Evolutionary conservation across 768 basidiomycete genomes (phyloP), one percentile per base, ranked within the genome.

Genomic region (Omphalotus guepiniiformis): DNA sequence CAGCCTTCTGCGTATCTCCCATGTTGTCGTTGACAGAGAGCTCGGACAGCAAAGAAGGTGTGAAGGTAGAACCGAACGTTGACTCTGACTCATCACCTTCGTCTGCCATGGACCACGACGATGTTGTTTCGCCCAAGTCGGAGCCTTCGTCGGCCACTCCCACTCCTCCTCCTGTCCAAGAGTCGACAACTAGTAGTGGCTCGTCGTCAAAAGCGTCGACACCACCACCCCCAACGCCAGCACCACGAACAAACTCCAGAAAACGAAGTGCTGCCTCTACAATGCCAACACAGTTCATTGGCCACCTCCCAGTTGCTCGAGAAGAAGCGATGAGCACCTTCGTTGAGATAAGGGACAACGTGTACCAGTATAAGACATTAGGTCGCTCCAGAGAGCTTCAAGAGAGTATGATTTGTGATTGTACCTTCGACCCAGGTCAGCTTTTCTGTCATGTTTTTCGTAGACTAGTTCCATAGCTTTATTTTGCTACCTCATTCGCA

Each of bases 391-490:
- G 86, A 60, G 91, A 95, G 69, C 76, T 83, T 45, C 77, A 87
- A 59, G 96, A 98, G 71, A 88, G 90, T 66, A 91, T 93, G 86
- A 81, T 84, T 19, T 99, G 96, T 72, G 96, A 99, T 63, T 99
- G 96, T 68, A 69, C 68, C 50, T 95, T 80, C 64, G 81, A 86
- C 49, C 78, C 76, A 63, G 83, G 92, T 95, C 64, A 74, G 89
- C 45, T 49, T 22, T 39, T 25, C 23, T 25, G n/a, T 42, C 22
- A 16, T n/a, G 42, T 45, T 42, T 45, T 36, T 51, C 28, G 40
- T 61, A 60, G 54, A 46, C 37, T 44, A 44, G 42, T 38, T n/a
- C 22, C 37, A 28, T 39, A 42, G 41, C 53, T 48, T 57, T 61
- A 63, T 53, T 6, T 36, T 35, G 16, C 21, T 57, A 56, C 64